Evolutionary conservation across 306 rosid species (phyloP).

Genomic region (Quercus rubra): DNA sequence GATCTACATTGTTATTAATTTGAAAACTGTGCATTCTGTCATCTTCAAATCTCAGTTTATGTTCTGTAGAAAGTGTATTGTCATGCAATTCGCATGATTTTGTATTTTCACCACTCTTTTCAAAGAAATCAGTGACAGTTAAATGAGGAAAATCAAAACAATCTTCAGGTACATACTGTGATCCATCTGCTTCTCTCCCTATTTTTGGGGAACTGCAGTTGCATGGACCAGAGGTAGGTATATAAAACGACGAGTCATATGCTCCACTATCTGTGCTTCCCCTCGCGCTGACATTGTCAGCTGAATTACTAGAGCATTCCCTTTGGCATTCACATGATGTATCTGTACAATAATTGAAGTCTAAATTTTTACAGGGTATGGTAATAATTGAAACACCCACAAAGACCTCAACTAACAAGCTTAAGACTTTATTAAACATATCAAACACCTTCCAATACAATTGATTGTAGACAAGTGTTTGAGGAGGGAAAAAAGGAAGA

Average conservation of each 20-base stretch:
- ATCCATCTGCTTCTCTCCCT: constrained; percentile 51
- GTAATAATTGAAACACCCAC: constrained; percentile 17
- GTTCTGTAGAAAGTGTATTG: constrained; percentile 31
- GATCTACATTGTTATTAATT: constrained; percentile 64
- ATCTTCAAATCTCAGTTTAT: constrained; percentile 46
- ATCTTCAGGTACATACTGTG: constrained; percentile 38
- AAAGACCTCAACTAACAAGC: neutral
- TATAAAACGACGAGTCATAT: constrained; percentile 35
- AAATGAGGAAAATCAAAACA: constrained; percentile 67
- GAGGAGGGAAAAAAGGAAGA: no score
- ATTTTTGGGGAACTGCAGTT: constrained; percentile 42
- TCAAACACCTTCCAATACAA: neutral
- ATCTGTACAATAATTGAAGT: constrained; percentile 35
- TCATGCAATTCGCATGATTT: constrained; percentile 30
- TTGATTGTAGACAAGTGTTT: neutral
- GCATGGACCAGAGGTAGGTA: constrained; percentile 35
- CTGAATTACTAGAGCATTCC: constrained; percentile 53
- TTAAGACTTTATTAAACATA: neutral
- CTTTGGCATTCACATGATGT: constrained; percentile 36
- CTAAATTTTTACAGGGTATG: constrained; percentile 9
- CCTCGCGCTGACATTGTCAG: constrained; percentile 54
- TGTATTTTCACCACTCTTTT: constrained; percentile 41
- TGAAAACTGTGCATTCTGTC: constrained; percentile 71
- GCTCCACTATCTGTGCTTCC: constrained; percentile 49
- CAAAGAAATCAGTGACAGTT: constrained; percentile 62